Conservation (phyloP, 2,329 filamentous ascomycete species). For the Talaromyces sp. region DNA sequence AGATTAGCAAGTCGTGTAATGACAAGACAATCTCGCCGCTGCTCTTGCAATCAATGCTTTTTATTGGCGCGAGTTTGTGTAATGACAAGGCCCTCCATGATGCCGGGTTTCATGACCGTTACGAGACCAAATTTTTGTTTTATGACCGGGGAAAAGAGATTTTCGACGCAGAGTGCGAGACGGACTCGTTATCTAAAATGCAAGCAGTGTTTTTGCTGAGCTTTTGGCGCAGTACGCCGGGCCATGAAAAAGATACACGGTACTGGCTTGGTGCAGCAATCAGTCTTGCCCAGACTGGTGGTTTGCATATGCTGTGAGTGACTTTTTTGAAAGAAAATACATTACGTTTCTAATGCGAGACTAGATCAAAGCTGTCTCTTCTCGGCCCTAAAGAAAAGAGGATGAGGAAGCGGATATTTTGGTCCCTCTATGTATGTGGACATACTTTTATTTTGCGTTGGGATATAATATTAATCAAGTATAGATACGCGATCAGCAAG, state of each 20-base stretch:
- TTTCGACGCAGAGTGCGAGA: conserved; percentile 52
- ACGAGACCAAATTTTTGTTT: conserved; percentile 47
- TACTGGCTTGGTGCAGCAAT: conserved; percentile 52
- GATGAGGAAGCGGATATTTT: conserved; percentile 49
- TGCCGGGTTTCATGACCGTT: conserved; percentile 47
- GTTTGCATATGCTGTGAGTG: conserved; percentile 32
- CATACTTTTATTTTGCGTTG: background rate
- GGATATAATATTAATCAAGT: background rate
- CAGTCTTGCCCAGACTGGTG: conserved; percentile 47
- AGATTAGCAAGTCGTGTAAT: conserved; percentile 37
- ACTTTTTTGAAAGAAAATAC: background rate
- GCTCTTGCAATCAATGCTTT: conserved; percentile 51
- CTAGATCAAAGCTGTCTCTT: conserved; percentile 28
- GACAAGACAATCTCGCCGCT: conserved; percentile 45
- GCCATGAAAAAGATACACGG: conserved; percentile 45
- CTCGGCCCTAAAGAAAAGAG: conserved; percentile 26
- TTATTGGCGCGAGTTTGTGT: conserved; percentile 53
- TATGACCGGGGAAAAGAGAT: conserved; percentile 50
- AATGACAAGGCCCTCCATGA: conserved; percentile 41
- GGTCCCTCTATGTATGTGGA: conserved; percentile 45
- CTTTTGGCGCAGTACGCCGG: conserved; percentile 51
- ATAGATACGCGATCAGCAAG: conserved; percentile 46
- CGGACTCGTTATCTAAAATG: conserved; percentile 47
- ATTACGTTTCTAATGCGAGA: background rate
- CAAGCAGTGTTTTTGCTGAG: conserved; percentile 53